These are phyloP conservation scores for Cladosporium sp. DNA, from an alignment of 2,329 filamentous ascomycete species.

Conservation along the genomic window DNA sequence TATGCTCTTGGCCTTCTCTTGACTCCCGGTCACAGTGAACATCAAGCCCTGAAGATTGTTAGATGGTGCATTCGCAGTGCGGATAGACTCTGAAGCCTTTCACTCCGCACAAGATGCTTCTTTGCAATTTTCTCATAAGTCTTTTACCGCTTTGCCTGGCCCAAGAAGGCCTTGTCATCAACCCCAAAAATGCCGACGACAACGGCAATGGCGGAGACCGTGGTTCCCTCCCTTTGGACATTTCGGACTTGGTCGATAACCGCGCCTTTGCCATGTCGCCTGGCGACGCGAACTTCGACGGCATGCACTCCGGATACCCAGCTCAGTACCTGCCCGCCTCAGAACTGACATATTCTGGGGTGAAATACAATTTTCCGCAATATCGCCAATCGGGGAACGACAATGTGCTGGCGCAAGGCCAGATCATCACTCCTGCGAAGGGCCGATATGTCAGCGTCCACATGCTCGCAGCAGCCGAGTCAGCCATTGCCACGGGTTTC, in stretches of 20 bases:
- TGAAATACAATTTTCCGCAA: conserved; percentile 33
- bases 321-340: conserved; percentile 28
- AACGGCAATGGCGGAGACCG: conserved; percentile 12
- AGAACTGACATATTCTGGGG: conserved; percentile 32
- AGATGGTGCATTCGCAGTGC: no score
- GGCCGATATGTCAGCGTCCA: conserved; percentile 34
- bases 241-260: conserved; percentile 29
- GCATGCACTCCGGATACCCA: conserved; percentile 32
- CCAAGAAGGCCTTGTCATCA: conserved; percentile 24
- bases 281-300: conserved; percentile 33
- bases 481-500: conserved; percentile 32
- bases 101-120: background rate
- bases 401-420: conserved; percentile 34
- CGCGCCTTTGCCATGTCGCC: conserved; percentile 32
- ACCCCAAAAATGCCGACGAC: conserved; percentile 24
- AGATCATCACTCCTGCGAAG: conserved; percentile 28
- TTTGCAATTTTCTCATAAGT: background rate
- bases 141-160: conserved; percentile 5
- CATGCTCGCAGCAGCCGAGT: conserved; percentile 37
- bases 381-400: conserved; percentile 33
- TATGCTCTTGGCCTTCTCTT: background rate
- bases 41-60: no score
- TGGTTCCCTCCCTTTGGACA: conserved; percentile 21
- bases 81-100: no score
- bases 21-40: no score